phyloP scores from a whole-genome alignment of 192 early-diverging fungal species.

The Ambispora gerdemannii region DNA sequence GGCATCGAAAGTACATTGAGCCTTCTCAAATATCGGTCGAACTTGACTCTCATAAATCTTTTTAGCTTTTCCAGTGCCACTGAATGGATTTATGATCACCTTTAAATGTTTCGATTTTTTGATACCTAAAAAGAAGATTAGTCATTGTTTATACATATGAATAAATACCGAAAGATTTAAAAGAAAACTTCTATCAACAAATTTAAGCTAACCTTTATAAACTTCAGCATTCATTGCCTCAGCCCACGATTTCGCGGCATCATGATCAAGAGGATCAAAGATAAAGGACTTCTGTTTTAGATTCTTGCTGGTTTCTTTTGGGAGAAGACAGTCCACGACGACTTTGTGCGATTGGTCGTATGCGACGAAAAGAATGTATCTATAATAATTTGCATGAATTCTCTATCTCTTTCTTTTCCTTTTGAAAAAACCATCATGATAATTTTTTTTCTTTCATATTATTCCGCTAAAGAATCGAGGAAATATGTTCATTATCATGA shows the following conservation, averaged over 20 bases:
- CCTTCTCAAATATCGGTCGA: constrained; percentile 60
- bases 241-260: constrained; percentile 4
- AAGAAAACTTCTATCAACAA: not conserved
- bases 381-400: not conserved
- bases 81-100: constrained; percentile 72
- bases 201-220: constrained; percentile 11
- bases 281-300: not conserved
- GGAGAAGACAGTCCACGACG: not conserved
- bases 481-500: too few species aligned
- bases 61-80: constrained; percentile 64
- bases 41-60: constrained; percentile 54
- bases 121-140: not conserved
- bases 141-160: not conserved
- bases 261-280: not conserved
- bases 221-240: not conserved
- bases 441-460: too few species aligned
- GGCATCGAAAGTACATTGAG: constrained; percentile 51
- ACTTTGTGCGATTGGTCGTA: not conserved
- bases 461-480: too few species aligned
- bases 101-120: constrained; percentile 39
- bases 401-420: not conserved
- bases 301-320: not conserved
- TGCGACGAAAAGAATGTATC: not conserved
- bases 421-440: too few species aligned
- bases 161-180: not conserved